These are phyloP conservation scores for Tylopilus intermedius DNA, from an alignment of 768 basidiomycete genomes.

Conservation along the genomic window DNA sequence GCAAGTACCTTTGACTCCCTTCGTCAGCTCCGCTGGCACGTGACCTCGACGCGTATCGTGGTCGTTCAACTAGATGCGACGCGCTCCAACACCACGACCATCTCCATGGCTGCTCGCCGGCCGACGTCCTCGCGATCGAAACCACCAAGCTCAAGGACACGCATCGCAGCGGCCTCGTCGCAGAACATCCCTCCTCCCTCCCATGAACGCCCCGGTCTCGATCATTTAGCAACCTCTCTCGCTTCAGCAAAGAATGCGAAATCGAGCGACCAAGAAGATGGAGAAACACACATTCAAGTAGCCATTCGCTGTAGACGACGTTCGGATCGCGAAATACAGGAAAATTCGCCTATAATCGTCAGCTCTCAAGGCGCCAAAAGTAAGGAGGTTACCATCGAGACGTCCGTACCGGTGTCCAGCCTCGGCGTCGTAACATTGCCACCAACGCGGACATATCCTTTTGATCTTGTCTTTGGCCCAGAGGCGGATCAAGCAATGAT, in stretches of 20 bases:
- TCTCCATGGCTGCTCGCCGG: constrained; percentile 61
- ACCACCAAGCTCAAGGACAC: constrained; percentile 35
- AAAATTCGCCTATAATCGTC: constrained; percentile 85
- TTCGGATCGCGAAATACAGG: constrained; percentile 78
- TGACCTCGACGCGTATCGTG: constrained; percentile 30
- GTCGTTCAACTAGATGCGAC: constrained; percentile 16
- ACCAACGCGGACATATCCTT: constrained; percentile 83
- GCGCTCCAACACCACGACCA: constrained; percentile 25
- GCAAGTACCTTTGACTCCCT: no score
- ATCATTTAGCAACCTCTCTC: constrained; percentile 25
- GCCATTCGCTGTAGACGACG: constrained; percentile 85
- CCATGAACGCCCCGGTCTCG: constrained; percentile 15
- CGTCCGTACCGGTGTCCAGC: constrained; percentile 60
- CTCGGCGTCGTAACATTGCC: constrained; percentile 72
- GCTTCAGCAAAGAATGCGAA: constrained; percentile 26
- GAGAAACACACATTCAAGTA: constrained; percentile 87
- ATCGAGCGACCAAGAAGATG: constrained; percentile 32
- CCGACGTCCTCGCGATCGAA: constrained; percentile 45
- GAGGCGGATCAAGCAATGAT: constrained; percentile 94
- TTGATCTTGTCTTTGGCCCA: constrained; percentile 93
- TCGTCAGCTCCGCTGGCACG: constrained; percentile 17
- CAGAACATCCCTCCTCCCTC: constrained; percentile 24
- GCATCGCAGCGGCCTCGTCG: constrained; percentile 41
- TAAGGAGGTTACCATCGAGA: constrained; percentile 77
- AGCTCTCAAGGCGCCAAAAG: constrained; percentile 70